phyloP scores from a whole-genome alignment of 441 rosid species.

The Corymbia calophylla region DNA sequence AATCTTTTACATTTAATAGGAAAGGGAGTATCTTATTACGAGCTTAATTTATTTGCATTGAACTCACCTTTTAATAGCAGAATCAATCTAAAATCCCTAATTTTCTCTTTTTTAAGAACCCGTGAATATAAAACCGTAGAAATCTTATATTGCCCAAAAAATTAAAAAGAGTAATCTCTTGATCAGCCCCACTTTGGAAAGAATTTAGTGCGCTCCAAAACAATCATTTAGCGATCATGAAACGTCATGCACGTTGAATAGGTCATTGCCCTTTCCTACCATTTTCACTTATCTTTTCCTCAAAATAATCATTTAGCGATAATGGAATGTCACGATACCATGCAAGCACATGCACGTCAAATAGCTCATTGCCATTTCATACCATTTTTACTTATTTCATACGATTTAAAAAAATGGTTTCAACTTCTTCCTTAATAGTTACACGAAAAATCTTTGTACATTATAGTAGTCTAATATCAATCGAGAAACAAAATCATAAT shows the following conservation, averaged over 20 bases:
- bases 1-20: not conserved
- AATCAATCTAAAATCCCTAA: not conserved
- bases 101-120: not conserved
- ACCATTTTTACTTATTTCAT: not conserved
- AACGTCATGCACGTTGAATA: not conserved
- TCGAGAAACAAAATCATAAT: not conserved
- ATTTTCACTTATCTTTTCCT: not conserved
- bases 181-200: not conserved
- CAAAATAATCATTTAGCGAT: not conserved
- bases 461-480: not conserved
- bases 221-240: not conserved
- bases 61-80: not conserved
- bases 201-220: not conserved
- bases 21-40: not conserved
- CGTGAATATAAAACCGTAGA: not conserved
- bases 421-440: not conserved
- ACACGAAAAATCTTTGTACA: not conserved
- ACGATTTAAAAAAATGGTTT: not conserved
- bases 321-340: not conserved
- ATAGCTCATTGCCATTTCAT: not conserved
- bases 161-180: not conserved
- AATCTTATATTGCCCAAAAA: not conserved
- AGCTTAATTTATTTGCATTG: not conserved
- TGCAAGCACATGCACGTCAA: not conserved
- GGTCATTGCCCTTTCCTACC: not conserved